Base-by-base conservation (phyloP, 805 yeast species). In the Ogataea chonburiensis region DNA sequence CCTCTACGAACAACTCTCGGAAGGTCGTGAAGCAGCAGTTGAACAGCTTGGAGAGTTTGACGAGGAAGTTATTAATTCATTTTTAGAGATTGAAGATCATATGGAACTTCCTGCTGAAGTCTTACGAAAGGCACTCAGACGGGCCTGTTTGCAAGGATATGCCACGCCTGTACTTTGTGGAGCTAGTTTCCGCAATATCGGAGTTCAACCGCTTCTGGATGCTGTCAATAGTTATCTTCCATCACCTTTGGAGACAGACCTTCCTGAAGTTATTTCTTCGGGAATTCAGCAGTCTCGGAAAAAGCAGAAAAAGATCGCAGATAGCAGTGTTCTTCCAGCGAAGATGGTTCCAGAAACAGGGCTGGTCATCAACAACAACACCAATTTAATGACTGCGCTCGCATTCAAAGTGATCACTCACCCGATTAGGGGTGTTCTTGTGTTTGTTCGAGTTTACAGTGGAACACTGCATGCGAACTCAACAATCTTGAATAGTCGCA, bases 351-450 rank as follows among this genome's bases (percentile, higher is more conserved):
- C 64, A 0, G 54, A 53, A 4, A 56, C 50, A 9, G 86, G 86
- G 0, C 59, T 75, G 17, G 53, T 77, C 4, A 53, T 83, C 20
- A 74, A 77, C 52, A 66, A 71, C 20, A 76, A 77, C 49, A 70
- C 74, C n/a, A 70, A 78, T 31, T 55, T 85, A 16, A 71, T 86
- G 4, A 71, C 87, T 5, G 89, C 95, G 0, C 67, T 91, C 25
- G 97, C 96, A 2, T 93, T 93, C 65, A 93, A 93, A 58, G 96
- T 91, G 5, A 73, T 84, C 32, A 81, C 89, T 3, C 96, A 93
- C 56, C 83, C 86, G 3, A 78, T 78, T 14, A 71, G 88, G 43
- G 96, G 96, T 1, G 70, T 79, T 1, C 77, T 89, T 81, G 81
- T 86, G 5, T 93, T 81, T 56, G 80, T 91, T 17, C 68, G 98